These are phyloP conservation scores for Microsporum ferrugineum DNA, from an alignment of 2,329 filamentous ascomycete species.

Conservation along the genomic window DNA sequence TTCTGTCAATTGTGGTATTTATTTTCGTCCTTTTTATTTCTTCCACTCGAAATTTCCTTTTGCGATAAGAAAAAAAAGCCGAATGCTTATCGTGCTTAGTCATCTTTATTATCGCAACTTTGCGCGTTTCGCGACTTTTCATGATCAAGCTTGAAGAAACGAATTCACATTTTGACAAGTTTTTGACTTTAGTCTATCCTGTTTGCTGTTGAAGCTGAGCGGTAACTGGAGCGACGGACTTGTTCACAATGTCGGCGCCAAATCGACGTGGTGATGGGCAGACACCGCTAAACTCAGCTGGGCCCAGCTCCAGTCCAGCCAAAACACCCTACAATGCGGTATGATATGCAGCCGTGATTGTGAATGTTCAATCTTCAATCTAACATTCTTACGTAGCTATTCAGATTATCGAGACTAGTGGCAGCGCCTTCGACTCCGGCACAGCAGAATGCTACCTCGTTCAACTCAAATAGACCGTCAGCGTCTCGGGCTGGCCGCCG, in stretches of 20 bases:
- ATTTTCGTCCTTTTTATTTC: background rate
- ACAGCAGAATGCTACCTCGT: slow-evolving; percentile 18
- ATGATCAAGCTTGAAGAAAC: background rate
- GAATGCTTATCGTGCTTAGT: slow-evolving; percentile 1
- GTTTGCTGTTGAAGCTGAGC: background rate
- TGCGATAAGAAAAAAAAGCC: background rate
- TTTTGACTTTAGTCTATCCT: background rate
- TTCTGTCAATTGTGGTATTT: background rate
- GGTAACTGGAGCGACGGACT: background rate
- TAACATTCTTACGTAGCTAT: background rate
- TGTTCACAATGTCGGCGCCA: background rate
- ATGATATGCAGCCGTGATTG: background rate
- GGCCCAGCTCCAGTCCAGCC: background rate
- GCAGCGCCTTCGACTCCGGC: slow-evolving; percentile 29
- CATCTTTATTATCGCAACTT: background rate
- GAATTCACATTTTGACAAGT: background rate
- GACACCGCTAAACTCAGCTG: background rate
- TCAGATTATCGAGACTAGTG: slow-evolving; percentile 12
- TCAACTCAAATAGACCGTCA: background rate
- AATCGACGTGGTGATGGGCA: background rate
- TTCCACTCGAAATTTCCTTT: background rate
- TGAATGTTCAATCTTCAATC: background rate
- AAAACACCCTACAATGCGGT: slow-evolving; percentile 3
- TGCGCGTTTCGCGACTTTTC: background rate
- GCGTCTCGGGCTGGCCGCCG: background rate